Percentiles rank a stretch among this genome's conserved stretches.
phyloP scores from a whole-genome alignment of 495 filamentous ascomycete species.

The Neurospora tetraspora region DNA sequence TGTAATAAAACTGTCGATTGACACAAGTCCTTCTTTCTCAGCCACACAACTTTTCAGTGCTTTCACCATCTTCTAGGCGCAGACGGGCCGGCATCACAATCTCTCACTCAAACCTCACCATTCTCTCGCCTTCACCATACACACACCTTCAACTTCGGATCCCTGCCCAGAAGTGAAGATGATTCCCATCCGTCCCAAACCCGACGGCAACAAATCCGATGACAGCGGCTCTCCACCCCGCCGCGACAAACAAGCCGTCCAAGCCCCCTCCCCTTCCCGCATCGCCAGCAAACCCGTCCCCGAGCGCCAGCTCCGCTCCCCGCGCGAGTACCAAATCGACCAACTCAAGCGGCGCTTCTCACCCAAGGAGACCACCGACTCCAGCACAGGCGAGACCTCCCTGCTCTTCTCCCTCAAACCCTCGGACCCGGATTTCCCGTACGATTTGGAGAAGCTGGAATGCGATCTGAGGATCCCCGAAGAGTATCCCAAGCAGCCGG shows the following conservation, averaged over 20 bases:
- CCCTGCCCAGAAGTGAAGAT: conserved; percentile 1
- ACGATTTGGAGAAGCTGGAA: conserved; percentile 60
- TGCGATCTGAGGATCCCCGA: conserved; percentile 61
- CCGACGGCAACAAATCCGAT: too few relatives aligned
- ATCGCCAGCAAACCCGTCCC: conserved; percentile 57
- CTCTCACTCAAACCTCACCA: background rate
- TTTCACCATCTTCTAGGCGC: background rate
- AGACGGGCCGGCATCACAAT: background rate
- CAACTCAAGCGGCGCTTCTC: conserved; percentile 66
- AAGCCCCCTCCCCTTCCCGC: conserved; percentile 30
- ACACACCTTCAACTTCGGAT: background rate
- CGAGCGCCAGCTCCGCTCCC: conserved; percentile 53
- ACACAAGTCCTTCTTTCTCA: background rate
- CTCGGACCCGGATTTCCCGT: conserved; percentile 85
- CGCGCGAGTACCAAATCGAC: conserved; percentile 64
- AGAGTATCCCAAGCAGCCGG: conserved; percentile 48
- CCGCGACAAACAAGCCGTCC: conserved; percentile 28
- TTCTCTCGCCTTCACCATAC: background rate
- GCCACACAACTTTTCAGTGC: background rate
- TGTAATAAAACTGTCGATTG: background rate
- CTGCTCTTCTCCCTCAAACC: conserved; percentile 58
- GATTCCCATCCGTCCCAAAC: conserved; percentile 16
- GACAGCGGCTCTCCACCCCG: conserved; percentile 1
- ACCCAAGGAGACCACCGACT: conserved; percentile 45
- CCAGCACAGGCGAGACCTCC: conserved; percentile 37